phyloP scores from a whole-genome alignment of 2,329 filamentous ascomycete species.

The Boeremia lycopersici region DNA sequence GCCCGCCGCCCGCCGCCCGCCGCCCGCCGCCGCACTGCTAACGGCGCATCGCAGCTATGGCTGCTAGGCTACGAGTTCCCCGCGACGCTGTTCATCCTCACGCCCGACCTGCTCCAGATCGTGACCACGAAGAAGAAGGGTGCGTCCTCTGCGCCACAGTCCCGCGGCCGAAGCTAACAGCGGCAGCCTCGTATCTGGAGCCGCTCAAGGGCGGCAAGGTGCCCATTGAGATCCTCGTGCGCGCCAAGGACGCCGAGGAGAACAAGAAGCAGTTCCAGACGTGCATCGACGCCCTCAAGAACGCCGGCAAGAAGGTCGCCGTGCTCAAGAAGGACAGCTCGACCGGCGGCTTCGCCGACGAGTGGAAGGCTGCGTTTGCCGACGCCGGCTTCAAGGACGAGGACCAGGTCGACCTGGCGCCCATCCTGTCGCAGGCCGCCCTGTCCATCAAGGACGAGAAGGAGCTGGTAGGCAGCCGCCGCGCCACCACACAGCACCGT shows the following conservation, averaged over 20 bases:
- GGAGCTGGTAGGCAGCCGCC: conserved; percentile 66
- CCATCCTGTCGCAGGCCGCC: conserved; percentile 79
- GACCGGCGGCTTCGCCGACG: conserved; percentile 87
- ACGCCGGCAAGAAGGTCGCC: conserved; percentile 88
- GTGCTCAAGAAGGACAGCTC: conserved; percentile 83
- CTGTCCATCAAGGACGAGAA: conserved; percentile 94
- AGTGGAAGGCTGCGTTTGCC: conserved; percentile 86
- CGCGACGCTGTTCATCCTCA: conserved; percentile 91
- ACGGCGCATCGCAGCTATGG: conserved; percentile 75
- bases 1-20: conserved; percentile 8
- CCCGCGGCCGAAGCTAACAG: conserved; percentile 36
- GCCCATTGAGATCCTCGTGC: conserved; percentile 87
- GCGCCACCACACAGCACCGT: not conserved
- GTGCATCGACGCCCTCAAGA: conserved; percentile 85
- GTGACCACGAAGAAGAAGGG: conserved; percentile 98
- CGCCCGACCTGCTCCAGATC: conserved; percentile 83
- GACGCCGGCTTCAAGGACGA: conserved; percentile 78
- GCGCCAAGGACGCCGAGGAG: conserved; percentile 87
- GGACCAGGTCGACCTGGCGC: conserved; percentile 84
- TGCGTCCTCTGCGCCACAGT: conserved; percentile 46
- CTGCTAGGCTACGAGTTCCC: conserved; percentile 98
- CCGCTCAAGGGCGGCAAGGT: conserved; percentile 90
- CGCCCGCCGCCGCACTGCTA: conserved; percentile 25
- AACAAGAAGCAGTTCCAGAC: conserved; percentile 90
- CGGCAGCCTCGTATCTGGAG: conserved; percentile 86